phyloP scores from a whole-genome alignment of 2,329 filamentous ascomycete species.

The Nectriaceae sp. region DNA sequence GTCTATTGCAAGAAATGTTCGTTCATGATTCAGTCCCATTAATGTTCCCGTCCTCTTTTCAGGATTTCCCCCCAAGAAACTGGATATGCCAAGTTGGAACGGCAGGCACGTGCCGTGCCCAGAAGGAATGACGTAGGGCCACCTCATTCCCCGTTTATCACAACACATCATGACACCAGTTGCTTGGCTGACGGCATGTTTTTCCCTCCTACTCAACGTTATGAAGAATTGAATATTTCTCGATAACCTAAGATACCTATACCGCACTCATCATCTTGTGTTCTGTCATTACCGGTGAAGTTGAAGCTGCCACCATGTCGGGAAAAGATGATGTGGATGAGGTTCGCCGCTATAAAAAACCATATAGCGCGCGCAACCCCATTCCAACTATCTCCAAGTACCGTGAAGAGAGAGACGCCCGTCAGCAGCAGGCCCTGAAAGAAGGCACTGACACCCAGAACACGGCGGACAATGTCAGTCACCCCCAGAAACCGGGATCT shows the following conservation, averaged over 20 bases:
- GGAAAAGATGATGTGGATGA: constrained; percentile 40
- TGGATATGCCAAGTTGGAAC: not conserved
- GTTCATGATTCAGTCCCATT: too few species aligned
- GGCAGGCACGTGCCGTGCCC: not conserved
- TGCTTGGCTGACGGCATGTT: not conserved
- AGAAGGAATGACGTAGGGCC: constrained; percentile 27
- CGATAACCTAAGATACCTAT: too few species aligned
- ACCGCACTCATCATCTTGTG: not conserved
- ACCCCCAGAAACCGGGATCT: not conserved
- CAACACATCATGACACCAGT: not conserved
- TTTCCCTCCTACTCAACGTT: not conserved
- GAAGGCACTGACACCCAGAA: constrained; percentile 16
- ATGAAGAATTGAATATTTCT: too few species aligned
- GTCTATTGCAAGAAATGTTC: too few species aligned
- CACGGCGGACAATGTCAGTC: not conserved
- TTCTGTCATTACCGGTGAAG: constrained; percentile 3
- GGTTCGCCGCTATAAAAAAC: constrained; percentile 38
- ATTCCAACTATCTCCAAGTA: constrained; percentile 53
- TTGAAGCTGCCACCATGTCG: constrained; percentile 31
- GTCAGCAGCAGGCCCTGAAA: constrained; percentile 42
- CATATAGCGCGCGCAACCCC: constrained; percentile 45
- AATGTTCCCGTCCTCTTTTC: too few species aligned
- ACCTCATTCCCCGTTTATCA: constrained; percentile 15
- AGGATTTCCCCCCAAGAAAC: too few species aligned
- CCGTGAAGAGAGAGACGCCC: constrained; percentile 45